Evolutionary conservation across 176 grass and related monocot species (phyloP).

Genomic region (Lolium rigidum): DNA sequence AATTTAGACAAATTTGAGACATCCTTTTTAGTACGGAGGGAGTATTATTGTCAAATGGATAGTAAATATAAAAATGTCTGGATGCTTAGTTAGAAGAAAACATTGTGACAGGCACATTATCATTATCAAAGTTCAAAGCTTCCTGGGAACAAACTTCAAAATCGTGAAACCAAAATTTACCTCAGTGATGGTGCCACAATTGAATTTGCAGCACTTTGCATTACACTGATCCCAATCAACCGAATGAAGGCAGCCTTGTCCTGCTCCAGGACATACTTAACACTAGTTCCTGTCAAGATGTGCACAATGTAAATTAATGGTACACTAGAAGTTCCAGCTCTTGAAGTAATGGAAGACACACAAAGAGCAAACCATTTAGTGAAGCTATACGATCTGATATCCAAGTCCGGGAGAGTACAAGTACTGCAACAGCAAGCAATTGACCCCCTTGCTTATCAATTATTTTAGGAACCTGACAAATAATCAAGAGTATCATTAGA

Average conservation of each 20-base stretch:
- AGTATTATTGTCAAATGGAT: not conserved
- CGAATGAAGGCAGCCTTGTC: conserved; percentile 89
- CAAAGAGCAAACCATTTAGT: conserved; percentile 74
- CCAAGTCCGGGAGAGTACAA: conserved; percentile 94
- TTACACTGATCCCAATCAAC: conserved; percentile 86
- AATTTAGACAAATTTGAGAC: too few relatives aligned
- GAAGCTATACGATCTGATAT: conserved; percentile 99
- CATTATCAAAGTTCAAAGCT: conserved; percentile 1
- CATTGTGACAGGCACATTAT: not conserved
- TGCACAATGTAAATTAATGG: conserved; percentile 26
- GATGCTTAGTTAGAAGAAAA: not conserved
- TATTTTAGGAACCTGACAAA: conserved; percentile 80
- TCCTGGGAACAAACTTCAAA: conserved; percentile 21
- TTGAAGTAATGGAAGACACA: conserved; percentile 22
- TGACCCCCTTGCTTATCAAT: conserved; percentile 92
- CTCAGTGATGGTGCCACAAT: conserved; percentile 91
- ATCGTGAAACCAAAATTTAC: conserved; percentile 40
- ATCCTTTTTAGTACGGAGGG: too few relatives aligned
- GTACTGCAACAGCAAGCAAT: conserved; percentile 84
- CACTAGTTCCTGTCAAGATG: conserved; percentile 78
- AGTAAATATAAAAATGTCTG: not conserved
- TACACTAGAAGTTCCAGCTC: conserved; percentile 14
- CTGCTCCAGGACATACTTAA: conserved; percentile 98
- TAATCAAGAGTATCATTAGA: conserved; percentile 39
- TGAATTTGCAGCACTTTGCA: conserved; percentile 98